Percentiles rank a stretch among this genome's conserved stretches.
These are phyloP conservation scores for Collariella sp. DNA, from an alignment of 495 filamentous ascomycete genomes.

Conservation along the genomic window DNA sequence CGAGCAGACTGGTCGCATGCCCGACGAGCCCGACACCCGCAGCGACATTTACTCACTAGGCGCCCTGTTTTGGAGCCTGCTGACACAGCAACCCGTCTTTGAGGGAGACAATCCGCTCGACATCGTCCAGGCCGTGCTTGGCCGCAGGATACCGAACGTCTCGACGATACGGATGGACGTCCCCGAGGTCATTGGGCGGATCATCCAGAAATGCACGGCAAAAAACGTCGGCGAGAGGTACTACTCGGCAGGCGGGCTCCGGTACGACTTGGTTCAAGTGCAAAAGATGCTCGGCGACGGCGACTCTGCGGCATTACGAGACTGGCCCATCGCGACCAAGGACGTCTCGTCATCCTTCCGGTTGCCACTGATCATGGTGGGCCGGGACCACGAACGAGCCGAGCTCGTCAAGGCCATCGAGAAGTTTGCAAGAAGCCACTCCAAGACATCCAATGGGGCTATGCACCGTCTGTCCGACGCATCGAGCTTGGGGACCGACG, in stretches of 20 bases:
- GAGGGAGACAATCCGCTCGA: slow-evolving; percentile 71
- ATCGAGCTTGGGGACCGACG: slow-evolving; percentile 50
- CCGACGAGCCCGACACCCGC: slow-evolving; percentile 77
- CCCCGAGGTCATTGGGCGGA: slow-evolving; percentile 66
- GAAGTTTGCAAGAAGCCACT: slow-evolving; percentile 54
- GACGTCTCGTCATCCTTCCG: slow-evolving; percentile 85
- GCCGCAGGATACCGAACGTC: slow-evolving; percentile 62
- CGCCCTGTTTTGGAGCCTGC: slow-evolving; percentile 75
- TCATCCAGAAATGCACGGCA: slow-evolving; percentile 84
- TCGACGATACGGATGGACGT: slow-evolving; percentile 67
- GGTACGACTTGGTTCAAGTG: slow-evolving; percentile 62
- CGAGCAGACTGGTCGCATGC: slow-evolving; percentile 85
- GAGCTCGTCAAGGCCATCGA: slow-evolving; percentile 65
- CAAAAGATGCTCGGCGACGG: slow-evolving; percentile 64
- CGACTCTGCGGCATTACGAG: slow-evolving; percentile 56
- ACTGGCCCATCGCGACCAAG: slow-evolving; percentile 62
- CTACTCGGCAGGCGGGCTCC: slow-evolving; percentile 71
- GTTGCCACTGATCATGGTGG: slow-evolving; percentile 69
- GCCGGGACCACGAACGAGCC: slow-evolving; percentile 60
- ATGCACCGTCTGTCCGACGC: slow-evolving; percentile 41
- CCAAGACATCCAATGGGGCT: slow-evolving; percentile 38
- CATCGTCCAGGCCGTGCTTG: slow-evolving; percentile 78
- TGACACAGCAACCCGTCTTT: slow-evolving; percentile 70
- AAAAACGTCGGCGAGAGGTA: slow-evolving; percentile 79
- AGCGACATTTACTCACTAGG: slow-evolving; percentile 89